phyloP scores from a whole-genome alignment of 768 basidiomycete genomes.

The Cyclocybe aegerita region DNA sequence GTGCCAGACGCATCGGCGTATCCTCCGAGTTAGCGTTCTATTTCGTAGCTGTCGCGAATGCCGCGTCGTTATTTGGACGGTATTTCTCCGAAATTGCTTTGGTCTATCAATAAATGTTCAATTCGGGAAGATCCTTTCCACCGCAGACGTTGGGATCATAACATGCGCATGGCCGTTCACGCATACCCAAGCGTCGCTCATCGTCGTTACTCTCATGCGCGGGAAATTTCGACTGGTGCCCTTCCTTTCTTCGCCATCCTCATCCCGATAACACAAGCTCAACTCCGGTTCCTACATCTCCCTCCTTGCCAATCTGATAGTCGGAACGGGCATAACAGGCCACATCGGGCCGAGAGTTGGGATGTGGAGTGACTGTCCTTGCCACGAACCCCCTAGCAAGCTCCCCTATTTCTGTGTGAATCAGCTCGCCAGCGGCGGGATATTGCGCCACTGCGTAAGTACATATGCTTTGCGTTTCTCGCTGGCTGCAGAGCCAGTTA shows the following conservation, averaged over 20 bases:
- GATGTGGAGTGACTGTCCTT: constrained; percentile 59
- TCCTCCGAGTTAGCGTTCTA: constrained; percentile 56
- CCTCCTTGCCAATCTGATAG: constrained; percentile 53
- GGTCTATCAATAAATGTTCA: constrained; percentile 47
- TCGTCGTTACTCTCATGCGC: constrained; percentile 59
- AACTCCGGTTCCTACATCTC: constrained; percentile 59
- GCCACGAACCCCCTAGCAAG: constrained; percentile 66
- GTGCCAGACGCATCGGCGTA: constrained; percentile 50
- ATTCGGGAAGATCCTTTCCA: constrained; percentile 69
- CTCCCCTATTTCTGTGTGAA: constrained; percentile 73
- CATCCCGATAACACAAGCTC: not conserved
- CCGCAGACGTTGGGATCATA: constrained; percentile 51
- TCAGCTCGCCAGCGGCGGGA: constrained; percentile 49
- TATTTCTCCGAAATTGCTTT: constrained; percentile 47
- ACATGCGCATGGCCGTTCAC: constrained; percentile 76
- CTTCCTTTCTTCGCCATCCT: not conserved
- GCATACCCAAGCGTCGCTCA: constrained; percentile 37
- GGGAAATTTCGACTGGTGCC: constrained; percentile 45
- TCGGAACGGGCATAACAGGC: constrained; percentile 55
- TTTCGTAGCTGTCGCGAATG: constrained; percentile 68
- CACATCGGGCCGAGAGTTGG: constrained; percentile 69
- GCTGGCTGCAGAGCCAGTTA: no score
- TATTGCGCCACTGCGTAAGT: constrained; percentile 56
- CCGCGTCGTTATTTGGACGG: constrained; percentile 61
- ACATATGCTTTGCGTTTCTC: no score